Evolutionary conservation across 2,329 filamentous ascomycete genomes (phyloP), one percentile per base, ranked within the genome.

Genomic region (Fusarium protoensiforme): DNA sequence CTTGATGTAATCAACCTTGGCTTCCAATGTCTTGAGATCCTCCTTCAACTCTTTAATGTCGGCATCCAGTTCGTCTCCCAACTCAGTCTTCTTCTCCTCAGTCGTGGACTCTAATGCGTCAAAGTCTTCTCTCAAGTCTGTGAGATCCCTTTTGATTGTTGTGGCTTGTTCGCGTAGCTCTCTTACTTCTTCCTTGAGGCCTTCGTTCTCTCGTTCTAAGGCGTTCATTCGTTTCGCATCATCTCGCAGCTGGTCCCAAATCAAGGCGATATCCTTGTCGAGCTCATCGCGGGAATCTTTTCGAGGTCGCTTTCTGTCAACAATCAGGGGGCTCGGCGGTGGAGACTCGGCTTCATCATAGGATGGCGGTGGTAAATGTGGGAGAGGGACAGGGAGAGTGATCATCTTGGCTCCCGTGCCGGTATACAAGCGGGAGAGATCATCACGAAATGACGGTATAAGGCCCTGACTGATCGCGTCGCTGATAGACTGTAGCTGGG

Each of bases 361-460:
- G 43, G 43, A 14, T 9, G 43, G 43, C 9, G 43, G 43, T 18
- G 43, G 43, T 16, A 48, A 20, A 48, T 48, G 33, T 14, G 43
- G 22, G 24, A 5, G 4, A 24, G 24, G 24, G 24, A 29, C 20
- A 6, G 66, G 13, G 6, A 72, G 51, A 36, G n/a, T 27, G 7
- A 71, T 31, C 11, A 71, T 48, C 38, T 72, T 72, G 39, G 56
- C 69, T 33, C 69, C 68, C 7, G 38, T 24, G 10, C 69, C 70
- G 7, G 51, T 51, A 14, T 72, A 72, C 68, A 72, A 69, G 27
- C 69, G 69, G 24, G 65, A 61, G 29, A 72, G 69, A 31, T 59
- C 63, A 18, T 62, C 43, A n/a, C 22, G 46, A 4, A 57, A 54
- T 11, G 53, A 57, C 29, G 59, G 56, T 27, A 66, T n/a, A 11